phyloP scores from a whole-genome alignment of 2,329 filamentous ascomycete genomes.

The Hypoxylon sp. region DNA sequence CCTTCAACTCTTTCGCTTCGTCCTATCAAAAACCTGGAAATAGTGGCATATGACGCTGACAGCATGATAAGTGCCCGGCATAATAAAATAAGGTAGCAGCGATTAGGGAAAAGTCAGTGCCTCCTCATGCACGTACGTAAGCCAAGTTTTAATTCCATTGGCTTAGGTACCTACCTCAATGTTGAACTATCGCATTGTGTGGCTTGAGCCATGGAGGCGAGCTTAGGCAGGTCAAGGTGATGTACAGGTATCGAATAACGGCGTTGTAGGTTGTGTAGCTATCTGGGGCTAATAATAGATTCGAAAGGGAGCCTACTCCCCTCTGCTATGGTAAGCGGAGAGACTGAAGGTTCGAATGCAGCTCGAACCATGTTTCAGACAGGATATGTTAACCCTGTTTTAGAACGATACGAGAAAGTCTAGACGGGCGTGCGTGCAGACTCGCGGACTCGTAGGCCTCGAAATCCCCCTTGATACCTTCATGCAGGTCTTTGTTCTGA shows the following conservation, averaged over 20 bases:
- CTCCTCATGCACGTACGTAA: constrained; percentile 4
- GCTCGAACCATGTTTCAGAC: constrained; percentile 40
- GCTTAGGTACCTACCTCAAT: constrained; percentile 4
- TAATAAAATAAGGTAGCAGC: constrained; percentile 35
- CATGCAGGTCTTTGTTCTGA: constrained; percentile 23
- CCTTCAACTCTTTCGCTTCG: constrained; percentile 7
- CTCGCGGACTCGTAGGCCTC: background rate
- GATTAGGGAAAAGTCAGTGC: constrained; percentile 10
- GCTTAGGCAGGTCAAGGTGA: constrained; percentile 5
- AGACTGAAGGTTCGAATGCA: constrained; percentile 31
- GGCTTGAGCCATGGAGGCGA: constrained; percentile 25
- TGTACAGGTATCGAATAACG: constrained; percentile 25
- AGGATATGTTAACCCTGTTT: constrained; percentile 32
- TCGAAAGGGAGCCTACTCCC: constrained; percentile 5
- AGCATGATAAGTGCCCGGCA: constrained; percentile 30
- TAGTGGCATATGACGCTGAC: constrained; percentile 43
- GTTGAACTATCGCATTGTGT: constrained; percentile 20
- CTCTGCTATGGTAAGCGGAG: constrained; percentile 7
- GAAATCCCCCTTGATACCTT: constrained; percentile 16
- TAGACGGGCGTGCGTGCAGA: constrained; percentile 20
- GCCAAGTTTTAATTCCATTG: background rate
- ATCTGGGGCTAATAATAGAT: constrained; percentile 35
- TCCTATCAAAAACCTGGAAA: constrained; percentile 43
- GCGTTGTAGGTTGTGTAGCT: constrained; percentile 16
- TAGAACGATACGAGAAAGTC: constrained; percentile 37